Evolutionary conservation across 345 rosid species (phyloP), one percentile per base, ranked within the genome.

Genomic region (Acer campestre): DNA sequence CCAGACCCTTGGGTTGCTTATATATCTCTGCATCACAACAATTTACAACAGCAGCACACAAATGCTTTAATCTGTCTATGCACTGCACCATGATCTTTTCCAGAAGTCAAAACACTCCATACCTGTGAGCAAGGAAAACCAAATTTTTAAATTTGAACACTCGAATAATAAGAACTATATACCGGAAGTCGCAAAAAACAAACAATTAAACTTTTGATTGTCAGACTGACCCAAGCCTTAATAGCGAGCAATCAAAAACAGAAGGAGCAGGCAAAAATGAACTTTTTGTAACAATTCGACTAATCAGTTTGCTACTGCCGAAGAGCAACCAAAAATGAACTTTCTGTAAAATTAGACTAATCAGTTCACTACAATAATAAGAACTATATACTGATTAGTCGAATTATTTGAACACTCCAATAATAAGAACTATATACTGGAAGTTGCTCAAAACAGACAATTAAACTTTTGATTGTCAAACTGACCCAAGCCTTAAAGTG

Each of bases 31-130:
- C 81, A 79, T 94, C 94, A 75, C 90, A 94, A 81, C 93, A 92
- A 70, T 75, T 77, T 29, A 81, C 81, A 38, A 90, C 73, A 75
- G 91, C 70, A 85, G 82, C 67, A 90, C 83, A 88, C 65, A 82
- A 84, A 83, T 79, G 88, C 90, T 82, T 85, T 77, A 91, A 63
- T 80, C 91, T 82, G 78, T 87, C 93, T 84, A 91, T 35, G 88
- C 94, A 93, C 92, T 83, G 93, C 91, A 87, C 82, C 98, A 91
- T 93, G 92, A 83, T 91, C 85, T 71, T 82, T 81, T 79, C 84
- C 78, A 35, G 81, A 79, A 74, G 75, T 84, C 88, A 88, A 84
- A 80, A 85, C 89, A 78, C 86, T 85, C 92, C 94, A 91, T 93
- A 75, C 91, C 94, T 93, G 87, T 17, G 40, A n/a, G 65, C 27